Conservation (phyloP, 2,329 filamentous ascomycete genomes). For the Rutstroemia sp. region DNA sequence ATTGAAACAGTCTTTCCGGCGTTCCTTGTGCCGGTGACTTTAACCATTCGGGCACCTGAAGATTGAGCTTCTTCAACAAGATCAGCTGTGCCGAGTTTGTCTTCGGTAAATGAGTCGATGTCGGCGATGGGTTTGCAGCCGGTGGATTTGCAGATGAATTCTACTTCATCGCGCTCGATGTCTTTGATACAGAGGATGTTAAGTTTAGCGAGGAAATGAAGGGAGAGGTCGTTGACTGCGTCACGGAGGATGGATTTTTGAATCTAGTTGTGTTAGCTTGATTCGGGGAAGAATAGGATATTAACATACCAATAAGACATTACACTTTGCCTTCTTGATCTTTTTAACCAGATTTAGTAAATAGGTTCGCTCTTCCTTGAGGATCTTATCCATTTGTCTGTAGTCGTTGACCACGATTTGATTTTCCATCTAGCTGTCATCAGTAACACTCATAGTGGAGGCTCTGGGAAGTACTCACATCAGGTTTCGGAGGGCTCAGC, state of each 20-base stretch:
- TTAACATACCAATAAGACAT: constrained; percentile 46
- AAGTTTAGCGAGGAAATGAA: constrained; percentile 96
- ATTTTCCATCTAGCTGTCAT: constrained; percentile 77
- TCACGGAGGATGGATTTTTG: constrained; percentile 98
- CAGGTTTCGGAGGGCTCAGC: constrained; percentile 93
- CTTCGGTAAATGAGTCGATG: constrained; percentile 96
- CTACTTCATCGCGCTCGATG: constrained; percentile 96
- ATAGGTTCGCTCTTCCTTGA: constrained; percentile 98
- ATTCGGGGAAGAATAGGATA: too few relatives aligned
- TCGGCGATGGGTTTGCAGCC: constrained; percentile 99
- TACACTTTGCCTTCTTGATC: constrained; percentile 99
- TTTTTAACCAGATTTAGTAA: constrained; percentile 99
- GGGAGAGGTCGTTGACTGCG: constrained; percentile 92
- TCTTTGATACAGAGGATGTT: constrained; percentile 96
- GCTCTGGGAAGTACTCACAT: constrained; percentile 48
- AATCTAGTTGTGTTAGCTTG: constrained; percentile 49
- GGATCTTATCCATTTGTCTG: constrained; percentile 99
- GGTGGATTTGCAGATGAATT: constrained; percentile 98
- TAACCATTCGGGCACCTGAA: constrained; percentile 85
- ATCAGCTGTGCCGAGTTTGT: constrained; percentile 92
- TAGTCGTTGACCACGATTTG: constrained; percentile 99
- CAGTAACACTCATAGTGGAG: constrained; percentile 9
- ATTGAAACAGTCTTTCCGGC: constrained; percentile 87
- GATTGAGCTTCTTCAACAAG: constrained; percentile 87
- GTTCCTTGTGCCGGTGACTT: constrained; percentile 84